These are phyloP conservation scores for Fusarium continuum DNA, from an alignment of 2,329 filamentous ascomycete species.

Conservation along the genomic window DNA sequence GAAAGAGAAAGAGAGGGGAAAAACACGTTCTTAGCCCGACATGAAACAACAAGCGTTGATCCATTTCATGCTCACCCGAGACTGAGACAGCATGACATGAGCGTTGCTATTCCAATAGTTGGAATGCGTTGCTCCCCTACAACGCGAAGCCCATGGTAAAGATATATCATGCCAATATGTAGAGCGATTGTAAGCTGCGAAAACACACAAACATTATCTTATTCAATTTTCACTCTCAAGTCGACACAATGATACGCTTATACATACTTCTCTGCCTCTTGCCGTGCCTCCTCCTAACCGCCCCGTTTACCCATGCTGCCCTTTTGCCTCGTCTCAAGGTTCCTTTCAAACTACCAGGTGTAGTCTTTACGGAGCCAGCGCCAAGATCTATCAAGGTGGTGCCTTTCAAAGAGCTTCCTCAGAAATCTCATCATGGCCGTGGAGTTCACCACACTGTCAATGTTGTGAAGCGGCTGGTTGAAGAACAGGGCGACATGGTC, in stretches of 20 bases:
- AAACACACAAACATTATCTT: constrained; percentile 3
- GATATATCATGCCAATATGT: constrained; percentile 33
- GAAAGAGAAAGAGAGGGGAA: too few relatives aligned
- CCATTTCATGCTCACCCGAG: constrained; percentile 6
- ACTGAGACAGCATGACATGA: constrained; percentile 36
- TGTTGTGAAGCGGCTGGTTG: constrained; percentile 39
- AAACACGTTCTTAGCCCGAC: neutral
- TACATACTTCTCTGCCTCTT: constrained; percentile 33
- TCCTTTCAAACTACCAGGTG: constrained; percentile 13
- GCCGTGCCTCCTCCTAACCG: constrained; percentile 15
- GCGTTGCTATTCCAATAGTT: constrained; percentile 35
- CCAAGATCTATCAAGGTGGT: constrained; percentile 9
- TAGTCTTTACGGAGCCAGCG: constrained; percentile 12
- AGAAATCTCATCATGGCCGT: constrained; percentile 9
- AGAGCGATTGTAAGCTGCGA: neutral
- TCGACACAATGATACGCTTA: constrained; percentile 38
- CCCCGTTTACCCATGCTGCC: constrained; percentile 15
- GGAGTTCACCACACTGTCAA: constrained; percentile 24
- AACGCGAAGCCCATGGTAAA: constrained; percentile 26
- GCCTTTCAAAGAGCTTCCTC: constrained; percentile 16
- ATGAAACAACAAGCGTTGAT: constrained; percentile 32
- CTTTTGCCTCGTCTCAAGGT: constrained; percentile 12
- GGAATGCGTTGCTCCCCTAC: constrained; percentile 49
- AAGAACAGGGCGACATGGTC: constrained; percentile 38
- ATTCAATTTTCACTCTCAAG: constrained; percentile 1